phyloP scores from a whole-genome alignment of 192 early-diverging fungal species.

The Podila verticillata region DNA sequence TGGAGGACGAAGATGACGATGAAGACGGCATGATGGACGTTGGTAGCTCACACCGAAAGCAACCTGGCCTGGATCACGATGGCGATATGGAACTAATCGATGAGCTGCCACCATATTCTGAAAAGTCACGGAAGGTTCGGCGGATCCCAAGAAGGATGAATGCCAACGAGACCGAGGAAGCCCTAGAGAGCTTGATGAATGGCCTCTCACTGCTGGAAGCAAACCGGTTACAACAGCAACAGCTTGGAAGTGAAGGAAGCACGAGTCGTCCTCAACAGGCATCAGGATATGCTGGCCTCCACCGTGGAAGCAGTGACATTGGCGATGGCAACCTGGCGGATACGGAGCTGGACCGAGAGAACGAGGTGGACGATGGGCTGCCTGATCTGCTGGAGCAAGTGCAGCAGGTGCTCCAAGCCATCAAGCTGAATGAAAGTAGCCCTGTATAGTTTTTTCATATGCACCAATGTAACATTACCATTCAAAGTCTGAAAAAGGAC shows the following conservation, averaged over 20 bases:
- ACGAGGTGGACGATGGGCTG: constrained; percentile 31
- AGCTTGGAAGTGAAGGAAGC: constrained; percentile 1
- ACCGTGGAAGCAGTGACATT: constrained; percentile 11
- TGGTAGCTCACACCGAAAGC: neutral
- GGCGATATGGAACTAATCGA: constrained; percentile 25
- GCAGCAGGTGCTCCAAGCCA: constrained; percentile 35
- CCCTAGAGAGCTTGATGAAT: constrained; percentile 39
- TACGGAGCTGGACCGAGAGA: constrained; percentile 24
- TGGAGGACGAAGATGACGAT: constrained; percentile 39
- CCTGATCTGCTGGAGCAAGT: constrained; percentile 47
- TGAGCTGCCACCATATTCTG: neutral
- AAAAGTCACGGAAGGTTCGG: neutral
- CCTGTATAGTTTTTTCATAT: too few species aligned
- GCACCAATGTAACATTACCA: too few species aligned
- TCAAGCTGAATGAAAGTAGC: constrained; percentile 42
- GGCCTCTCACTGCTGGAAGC: constrained; percentile 37
- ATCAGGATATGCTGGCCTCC: constrained; percentile 4
- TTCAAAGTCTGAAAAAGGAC: too few species aligned
- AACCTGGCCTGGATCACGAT: constrained; percentile 12
- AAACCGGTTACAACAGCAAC: constrained; percentile 27
- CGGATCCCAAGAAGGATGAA: constrained; percentile 16
- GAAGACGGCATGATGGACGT: constrained; percentile 10
- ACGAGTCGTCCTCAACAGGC: neutral
- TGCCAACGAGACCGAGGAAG: constrained; percentile 37
- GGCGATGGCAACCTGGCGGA: constrained; percentile 45